These are phyloP conservation scores for Lithocarpus polystachyus DNA, from an alignment of 306 rosid species.

Conservation along the genomic window DNA sequence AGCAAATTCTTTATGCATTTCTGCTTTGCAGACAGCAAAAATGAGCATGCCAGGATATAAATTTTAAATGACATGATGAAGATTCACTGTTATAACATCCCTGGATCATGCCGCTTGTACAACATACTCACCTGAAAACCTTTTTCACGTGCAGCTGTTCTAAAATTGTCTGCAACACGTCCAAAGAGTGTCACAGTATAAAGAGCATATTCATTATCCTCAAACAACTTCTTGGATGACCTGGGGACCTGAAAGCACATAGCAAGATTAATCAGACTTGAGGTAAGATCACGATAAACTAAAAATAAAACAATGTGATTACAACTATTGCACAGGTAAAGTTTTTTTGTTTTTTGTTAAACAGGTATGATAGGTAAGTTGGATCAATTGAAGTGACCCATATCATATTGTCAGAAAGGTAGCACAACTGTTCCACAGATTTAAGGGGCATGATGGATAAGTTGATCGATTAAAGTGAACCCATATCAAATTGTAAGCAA, in stretches of 20 bases:
- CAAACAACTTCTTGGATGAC: slow-evolving; percentile 80
- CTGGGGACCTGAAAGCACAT: slow-evolving; percentile 82
- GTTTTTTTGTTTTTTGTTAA: no score
- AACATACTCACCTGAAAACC: slow-evolving; percentile 71
- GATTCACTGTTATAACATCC: slow-evolving; percentile 1
- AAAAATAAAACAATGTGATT: background rate
- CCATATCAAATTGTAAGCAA: background rate
- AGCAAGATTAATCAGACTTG: slow-evolving; percentile 29
- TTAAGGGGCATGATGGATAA: slow-evolving; percentile 5
- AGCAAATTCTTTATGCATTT: slow-evolving; percentile 10
- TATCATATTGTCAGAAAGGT: no score
- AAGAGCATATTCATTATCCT: slow-evolving; percentile 93
- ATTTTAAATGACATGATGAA: background rate
- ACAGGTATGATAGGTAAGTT: no score
- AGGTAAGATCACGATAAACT: slow-evolving; percentile 16
- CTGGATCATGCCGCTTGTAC: slow-evolving; percentile 11
- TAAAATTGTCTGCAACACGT: slow-evolving; percentile 89
- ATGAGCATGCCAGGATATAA: background rate
- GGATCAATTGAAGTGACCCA: no score
- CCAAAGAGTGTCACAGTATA: slow-evolving; percentile 81
- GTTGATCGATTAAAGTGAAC: slow-evolving; percentile 8
- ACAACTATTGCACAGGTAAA: slow-evolving; percentile 16
- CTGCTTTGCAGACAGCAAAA: slow-evolving; percentile 1
- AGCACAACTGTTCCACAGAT: slow-evolving; percentile 17
- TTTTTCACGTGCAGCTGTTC: slow-evolving; percentile 80